phyloP scores from a whole-genome alignment of 106 monocot genomes.

The Xerophyta viscosa region DNA sequence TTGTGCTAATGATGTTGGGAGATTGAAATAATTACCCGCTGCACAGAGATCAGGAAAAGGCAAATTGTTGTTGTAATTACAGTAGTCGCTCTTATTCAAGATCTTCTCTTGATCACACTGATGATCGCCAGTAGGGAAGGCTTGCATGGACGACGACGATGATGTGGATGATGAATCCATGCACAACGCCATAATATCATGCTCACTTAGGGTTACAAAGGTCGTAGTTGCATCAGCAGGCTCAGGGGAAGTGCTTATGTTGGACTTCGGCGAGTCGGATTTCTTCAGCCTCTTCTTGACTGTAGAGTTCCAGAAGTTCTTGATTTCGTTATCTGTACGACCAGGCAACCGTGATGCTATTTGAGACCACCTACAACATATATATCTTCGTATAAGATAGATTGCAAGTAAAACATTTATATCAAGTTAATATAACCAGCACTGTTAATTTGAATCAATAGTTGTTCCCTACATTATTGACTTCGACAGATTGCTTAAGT shows the following conservation, averaged over 20 bases:
- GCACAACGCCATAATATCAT: constrained; percentile 6
- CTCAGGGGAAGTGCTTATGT: constrained; percentile 1
- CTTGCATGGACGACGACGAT: constrained; percentile 10
- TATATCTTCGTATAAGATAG: no score
- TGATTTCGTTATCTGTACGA: constrained; percentile 85
- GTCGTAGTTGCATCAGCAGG: constrained; percentile 4
- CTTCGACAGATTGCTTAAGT: no score
- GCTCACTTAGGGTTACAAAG: background rate
- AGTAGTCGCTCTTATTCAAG: no score
- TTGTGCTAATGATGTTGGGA: background rate
- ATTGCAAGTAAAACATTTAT: no score
- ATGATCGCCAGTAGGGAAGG: background rate
- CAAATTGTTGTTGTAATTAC: background rate
- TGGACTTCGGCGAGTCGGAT: constrained; percentile 4
- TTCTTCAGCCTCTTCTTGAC: constrained; percentile 78
- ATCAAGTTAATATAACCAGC: no score
- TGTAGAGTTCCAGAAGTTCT: no score
- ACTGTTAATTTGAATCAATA: no score
- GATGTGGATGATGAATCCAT: constrained; percentile 26
- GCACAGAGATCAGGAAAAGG: background rate
- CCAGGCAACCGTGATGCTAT: constrained; percentile 78
- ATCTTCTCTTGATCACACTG: no score
- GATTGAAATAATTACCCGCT: constrained; percentile 5
- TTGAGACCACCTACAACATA: constrained; percentile 64
- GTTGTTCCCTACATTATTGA: no score